Percentiles rank a stretch among this genome's conserved stretches.
phyloP scores from a whole-genome alignment of 306 rosid genomes.

The Gastrolobium villosum region DNA sequence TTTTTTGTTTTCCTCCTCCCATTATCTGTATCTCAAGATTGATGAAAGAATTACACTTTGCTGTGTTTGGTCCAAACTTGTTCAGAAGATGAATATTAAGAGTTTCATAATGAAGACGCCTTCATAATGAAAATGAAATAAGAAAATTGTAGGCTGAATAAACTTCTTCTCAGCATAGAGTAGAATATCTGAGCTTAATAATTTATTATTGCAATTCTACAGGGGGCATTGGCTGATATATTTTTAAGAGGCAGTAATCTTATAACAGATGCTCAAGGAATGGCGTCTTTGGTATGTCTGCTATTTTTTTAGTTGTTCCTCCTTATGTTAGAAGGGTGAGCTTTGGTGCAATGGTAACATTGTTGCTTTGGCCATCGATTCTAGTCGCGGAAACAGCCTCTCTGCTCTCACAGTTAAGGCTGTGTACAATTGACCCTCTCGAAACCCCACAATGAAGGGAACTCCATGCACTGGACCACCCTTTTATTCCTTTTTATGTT shows the following conservation, averaged over 20 bases:
- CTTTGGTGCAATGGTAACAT: constrained; percentile 7
- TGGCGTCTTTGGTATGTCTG: constrained; percentile 85
- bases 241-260: constrained; percentile 85
- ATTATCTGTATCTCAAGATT: neutral
- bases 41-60: no score
- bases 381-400: no score
- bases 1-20: neutral
- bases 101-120: constrained; percentile 13
- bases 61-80: no score
- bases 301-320: neutral
- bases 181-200: neutral
- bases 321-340: neutral
- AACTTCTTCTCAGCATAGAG: neutral
- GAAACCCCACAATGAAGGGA: neutral
- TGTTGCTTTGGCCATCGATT: constrained; percentile 3
- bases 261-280: constrained; percentile 78
- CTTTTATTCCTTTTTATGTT: neutral
- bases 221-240: constrained; percentile 85
- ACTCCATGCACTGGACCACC: neutral
- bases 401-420: no score
- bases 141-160: neutral
- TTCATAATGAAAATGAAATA: neutral
- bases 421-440: neutral
- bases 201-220: neutral
- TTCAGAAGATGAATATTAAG: no score